Base-by-base conservation (phyloP, 2,329 filamentous ascomycete genomes). In the Neopestalotiopsis clavispora region DNA sequence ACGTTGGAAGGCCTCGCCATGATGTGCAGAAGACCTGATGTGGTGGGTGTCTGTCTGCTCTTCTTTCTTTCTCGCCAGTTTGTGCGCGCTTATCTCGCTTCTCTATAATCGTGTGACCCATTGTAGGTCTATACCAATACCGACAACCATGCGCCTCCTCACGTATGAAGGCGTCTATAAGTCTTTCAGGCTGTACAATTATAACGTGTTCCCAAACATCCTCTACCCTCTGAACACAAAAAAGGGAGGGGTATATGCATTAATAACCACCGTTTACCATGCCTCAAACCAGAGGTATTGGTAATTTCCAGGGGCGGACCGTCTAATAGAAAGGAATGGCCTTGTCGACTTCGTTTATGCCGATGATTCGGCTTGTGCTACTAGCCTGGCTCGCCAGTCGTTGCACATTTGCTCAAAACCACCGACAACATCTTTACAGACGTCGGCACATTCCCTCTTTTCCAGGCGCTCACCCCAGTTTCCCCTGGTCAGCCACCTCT, bases 371-470 rank as follows among this genome's bases (percentile, higher is more conserved):
- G 86, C 87, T 76, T 90, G 87, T 14, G 87, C 90, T 70, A 94
- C 86, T 62, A 97, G 82, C 73, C 92, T 89, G 76, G 91, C 90
- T 77, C 95, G 89, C 92, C 95, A 96, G 68, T 89, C 88, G 68
- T 95, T 91, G 81, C 94, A 98, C 1, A 95, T 91, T 77, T 94
- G 91, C 80, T 98, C 95, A 76, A 99, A 98, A 0, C 96, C 96
- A 60, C 92, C 91, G 42, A 98, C 91, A 1, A 99, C 95, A 70
- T 97, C 94, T 4, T 91, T 87, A 80, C 96, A 98, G 14, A 95
- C 92, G 28, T 86, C 87, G 7, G 93, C 94, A 71, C 94, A 97
- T 79, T 97, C 94, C 67, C 95, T 88, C 67, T 90, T 90, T 72
- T 88, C 85, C 45, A 98, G 80, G 67, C 92, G 87, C 73, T 91